Percentiles rank a stretch among this genome's conserved stretches.
phyloP scores from a whole-genome alignment of 805 yeast species.

The Clavispora vitiphila region DNA sequence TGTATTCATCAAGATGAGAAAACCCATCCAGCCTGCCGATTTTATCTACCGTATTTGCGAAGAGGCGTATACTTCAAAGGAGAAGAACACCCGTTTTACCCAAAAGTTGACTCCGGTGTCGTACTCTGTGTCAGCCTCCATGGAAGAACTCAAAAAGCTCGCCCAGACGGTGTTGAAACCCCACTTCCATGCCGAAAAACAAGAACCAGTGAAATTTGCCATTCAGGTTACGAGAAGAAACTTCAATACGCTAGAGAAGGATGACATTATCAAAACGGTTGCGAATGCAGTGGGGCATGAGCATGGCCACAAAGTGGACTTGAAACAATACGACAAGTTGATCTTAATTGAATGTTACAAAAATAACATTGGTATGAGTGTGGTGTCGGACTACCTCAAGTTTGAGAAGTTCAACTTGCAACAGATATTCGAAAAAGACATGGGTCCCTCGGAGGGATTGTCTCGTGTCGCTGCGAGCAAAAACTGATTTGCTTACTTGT shows the following conservation, averaged over 20 bases:
- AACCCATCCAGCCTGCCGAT: constrained; percentile 72
- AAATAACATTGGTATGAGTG: constrained; percentile 82
- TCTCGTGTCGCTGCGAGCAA: constrained; percentile 10
- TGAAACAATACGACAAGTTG: constrained; percentile 72
- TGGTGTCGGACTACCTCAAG: constrained; percentile 60
- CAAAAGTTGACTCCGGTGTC: constrained; percentile 81
- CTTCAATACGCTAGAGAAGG: constrained; percentile 67
- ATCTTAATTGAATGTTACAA: constrained; percentile 86
- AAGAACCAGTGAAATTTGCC: constrained; percentile 56
- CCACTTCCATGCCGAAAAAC: constrained; percentile 53
- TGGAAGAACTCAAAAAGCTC: constrained; percentile 60
- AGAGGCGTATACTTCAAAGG: constrained; percentile 47
- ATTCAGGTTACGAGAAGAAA: constrained; percentile 76
- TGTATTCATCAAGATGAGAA: constrained; percentile 73
- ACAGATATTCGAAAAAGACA: constrained; percentile 58
- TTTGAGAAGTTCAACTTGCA: constrained; percentile 73
- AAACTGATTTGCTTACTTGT: background rate
- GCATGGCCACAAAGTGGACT: constrained; percentile 71
- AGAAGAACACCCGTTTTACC: constrained; percentile 64
- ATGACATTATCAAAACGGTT: constrained; percentile 65
- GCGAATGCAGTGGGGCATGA: constrained; percentile 70
- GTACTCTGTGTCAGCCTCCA: constrained; percentile 64
- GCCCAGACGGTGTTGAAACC: constrained; percentile 58
- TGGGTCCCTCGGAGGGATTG: constrained; percentile 15
- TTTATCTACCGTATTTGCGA: constrained; percentile 62